phyloP scores from a whole-genome alignment of 257 asterid species.

The Ehretia macrophylla region DNA sequence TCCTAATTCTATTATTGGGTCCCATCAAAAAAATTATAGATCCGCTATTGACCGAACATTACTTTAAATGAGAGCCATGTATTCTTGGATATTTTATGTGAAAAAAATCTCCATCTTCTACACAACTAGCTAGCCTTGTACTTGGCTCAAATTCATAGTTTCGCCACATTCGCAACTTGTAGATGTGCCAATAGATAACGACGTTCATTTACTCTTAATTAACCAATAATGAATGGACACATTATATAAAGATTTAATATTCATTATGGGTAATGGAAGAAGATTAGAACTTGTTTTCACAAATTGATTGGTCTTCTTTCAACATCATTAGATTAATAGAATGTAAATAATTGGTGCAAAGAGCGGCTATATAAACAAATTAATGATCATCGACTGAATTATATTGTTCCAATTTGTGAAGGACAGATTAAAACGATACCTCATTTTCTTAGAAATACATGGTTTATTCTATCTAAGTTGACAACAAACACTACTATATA shows the following conservation, averaged over 20 bases:
- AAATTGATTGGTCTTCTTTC: conserved; percentile 7
- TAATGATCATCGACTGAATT: neutral
- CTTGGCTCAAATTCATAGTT: neutral
- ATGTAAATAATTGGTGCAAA: conserved; percentile 1
- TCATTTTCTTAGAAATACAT: conserved; percentile 13
- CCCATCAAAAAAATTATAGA: too few species aligned
- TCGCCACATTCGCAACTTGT: conserved; percentile 1
- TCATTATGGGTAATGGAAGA: neutral
- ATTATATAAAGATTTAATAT: neutral
- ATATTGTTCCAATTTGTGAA: conserved; percentile 2
- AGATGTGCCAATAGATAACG: neutral
- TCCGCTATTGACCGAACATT: neutral
- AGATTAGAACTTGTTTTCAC: neutral
- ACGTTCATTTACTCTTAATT: neutral
- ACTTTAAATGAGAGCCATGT: neutral
- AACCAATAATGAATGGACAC: conserved; percentile 21
- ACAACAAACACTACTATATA: too few species aligned
- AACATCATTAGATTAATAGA: conserved; percentile 11
- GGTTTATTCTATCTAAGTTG: neutral
- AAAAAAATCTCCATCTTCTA: neutral
- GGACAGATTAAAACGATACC: neutral
- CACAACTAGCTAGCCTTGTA: conserved; percentile 2
- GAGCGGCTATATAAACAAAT: conserved; percentile 2
- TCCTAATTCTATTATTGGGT: too few species aligned
- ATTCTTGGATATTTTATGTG: too few species aligned